A percentile compares a stretch with the other conserved stretches of the same genome.
Conservation (phyloP, 768 basidiomycete genomes). For the Agrocybe pediades region DNA sequence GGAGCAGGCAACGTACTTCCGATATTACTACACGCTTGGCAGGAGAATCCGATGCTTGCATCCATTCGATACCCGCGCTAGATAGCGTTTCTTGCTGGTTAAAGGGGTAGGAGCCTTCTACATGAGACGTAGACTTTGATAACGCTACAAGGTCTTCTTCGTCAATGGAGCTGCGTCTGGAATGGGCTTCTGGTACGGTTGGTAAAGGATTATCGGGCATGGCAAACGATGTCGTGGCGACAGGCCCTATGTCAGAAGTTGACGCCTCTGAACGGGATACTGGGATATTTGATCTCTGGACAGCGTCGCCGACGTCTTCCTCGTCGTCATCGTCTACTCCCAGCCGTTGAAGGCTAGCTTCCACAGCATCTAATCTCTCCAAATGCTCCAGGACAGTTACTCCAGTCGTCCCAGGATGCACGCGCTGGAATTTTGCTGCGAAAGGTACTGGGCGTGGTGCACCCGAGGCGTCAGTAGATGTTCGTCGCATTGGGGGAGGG, state of each 20-base stretch:
- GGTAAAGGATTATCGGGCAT: conserved; percentile 63
- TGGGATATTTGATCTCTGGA: conserved; percentile 26
- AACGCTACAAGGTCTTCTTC: conserved; percentile 74
- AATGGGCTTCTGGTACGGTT: conserved; percentile 57
- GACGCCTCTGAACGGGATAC: conserved; percentile 22
- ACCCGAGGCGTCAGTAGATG: conserved; percentile 64
- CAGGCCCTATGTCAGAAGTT: conserved; percentile 28
- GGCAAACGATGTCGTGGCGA: conserved; percentile 55
- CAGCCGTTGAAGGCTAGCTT: conserved; percentile 76
- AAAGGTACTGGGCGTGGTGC: conserved; percentile 78
- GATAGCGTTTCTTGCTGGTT: conserved; percentile 33
- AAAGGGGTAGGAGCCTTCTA: conserved; percentile 50
- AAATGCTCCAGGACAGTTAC: conserved; percentile 85
- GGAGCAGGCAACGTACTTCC: conserved; percentile 52
- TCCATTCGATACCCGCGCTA: conserved; percentile 47
- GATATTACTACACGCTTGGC: conserved; percentile 65
- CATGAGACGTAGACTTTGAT: conserved; percentile 77
- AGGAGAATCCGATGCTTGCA: conserved; percentile 38
- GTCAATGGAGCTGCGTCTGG: conserved; percentile 54
- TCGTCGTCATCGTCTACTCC: conserved; percentile 48
- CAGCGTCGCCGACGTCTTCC: conserved; percentile 60
- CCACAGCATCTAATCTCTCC: conserved; percentile 82
- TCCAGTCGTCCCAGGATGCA: conserved; percentile 85
- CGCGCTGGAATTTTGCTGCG: conserved; percentile 78
- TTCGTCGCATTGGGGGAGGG: conserved; percentile 69